Conservation (phyloP, 2,329 filamentous ascomycete species). For the Arthrinium puccinioides region DNA sequence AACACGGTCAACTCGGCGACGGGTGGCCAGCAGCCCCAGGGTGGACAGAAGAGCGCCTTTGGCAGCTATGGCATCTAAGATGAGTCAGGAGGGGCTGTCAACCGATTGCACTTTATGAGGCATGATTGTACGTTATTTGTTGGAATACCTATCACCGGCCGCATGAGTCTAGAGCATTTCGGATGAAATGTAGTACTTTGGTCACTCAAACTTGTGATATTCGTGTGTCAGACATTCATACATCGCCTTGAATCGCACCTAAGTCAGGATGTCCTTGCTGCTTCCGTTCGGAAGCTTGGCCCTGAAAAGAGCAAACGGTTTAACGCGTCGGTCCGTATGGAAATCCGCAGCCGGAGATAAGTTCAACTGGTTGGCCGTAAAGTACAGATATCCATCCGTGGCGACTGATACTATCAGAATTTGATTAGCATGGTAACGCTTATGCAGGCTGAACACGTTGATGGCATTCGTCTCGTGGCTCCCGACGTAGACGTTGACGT, state of each 20-base stretch:
- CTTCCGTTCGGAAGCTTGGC: too few relatives aligned
- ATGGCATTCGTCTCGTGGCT: slow-evolving; percentile 43
- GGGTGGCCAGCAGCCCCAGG: slow-evolving; percentile 9
- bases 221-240: too few relatives aligned
- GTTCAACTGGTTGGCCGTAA: slow-evolving; percentile 42
- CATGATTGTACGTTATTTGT: too few relatives aligned
- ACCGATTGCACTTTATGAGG: too few relatives aligned
- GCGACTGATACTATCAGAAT: slow-evolving; percentile 23
- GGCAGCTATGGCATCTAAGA: slow-evolving; percentile 21
- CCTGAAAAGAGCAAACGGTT: slow-evolving; percentile 18
- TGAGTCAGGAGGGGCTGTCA: too few relatives aligned
- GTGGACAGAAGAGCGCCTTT: slow-evolving; percentile 12
- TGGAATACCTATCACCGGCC: too few relatives aligned
- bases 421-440: slow-evolving; percentile 25
- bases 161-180: too few relatives aligned
- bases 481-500: slow-evolving; percentile 39
- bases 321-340: slow-evolving; percentile 10
- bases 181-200: too few relatives aligned
- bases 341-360: slow-evolving; percentile 8
- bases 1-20: slow-evolving; percentile 11
- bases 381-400: slow-evolving; percentile 42
- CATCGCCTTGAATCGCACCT: too few relatives aligned
- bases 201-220: too few relatives aligned
- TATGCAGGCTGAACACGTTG: slow-evolving; percentile 30
- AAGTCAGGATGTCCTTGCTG: too few relatives aligned